A percentile compares a stretch with the other conserved stretches of the same genome.
Evolutionary conservation across 768 basidiomycete genomes (phyloP).

Genomic region (Rhodosporidiobolus odoratus): DNA sequence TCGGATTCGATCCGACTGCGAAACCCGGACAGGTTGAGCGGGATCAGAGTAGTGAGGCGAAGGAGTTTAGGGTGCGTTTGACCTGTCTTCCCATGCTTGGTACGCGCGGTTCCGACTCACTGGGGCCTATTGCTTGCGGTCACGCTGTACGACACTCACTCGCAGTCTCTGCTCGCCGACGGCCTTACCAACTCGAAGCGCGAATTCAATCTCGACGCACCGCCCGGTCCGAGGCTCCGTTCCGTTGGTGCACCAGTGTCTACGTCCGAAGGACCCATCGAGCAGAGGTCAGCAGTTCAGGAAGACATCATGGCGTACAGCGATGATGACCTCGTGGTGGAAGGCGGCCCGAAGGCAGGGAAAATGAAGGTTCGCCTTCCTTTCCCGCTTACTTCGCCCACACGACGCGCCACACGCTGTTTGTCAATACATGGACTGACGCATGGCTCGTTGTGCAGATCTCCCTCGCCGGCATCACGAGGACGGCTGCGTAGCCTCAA

Average conservation of each 20-base stretch:
- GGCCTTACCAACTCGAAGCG: neutral
- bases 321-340: slow-evolving; percentile 26
- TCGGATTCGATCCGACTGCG: slow-evolving; percentile 32
- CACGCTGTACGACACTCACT: neutral
- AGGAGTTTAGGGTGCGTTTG: slow-evolving; percentile 12
- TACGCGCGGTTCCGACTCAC: neutral
- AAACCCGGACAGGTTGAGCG: slow-evolving; percentile 2
- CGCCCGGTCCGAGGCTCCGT: neutral
- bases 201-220: slow-evolving; percentile 22
- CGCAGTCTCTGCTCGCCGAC: slow-evolving; percentile 20
- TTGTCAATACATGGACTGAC: neutral
- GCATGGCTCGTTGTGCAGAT: neutral
- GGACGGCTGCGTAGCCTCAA: too few relatives aligned
- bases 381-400: neutral
- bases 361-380: slow-evolving; percentile 1
- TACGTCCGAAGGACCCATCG: neutral
- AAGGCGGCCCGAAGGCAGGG: slow-evolving; percentile 9
- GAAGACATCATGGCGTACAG: neutral
- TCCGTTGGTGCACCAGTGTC: neutral
- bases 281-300: neutral
- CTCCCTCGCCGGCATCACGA: neutral
- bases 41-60: slow-evolving; percentile 15
- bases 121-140: neutral
- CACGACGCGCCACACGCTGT: too few relatives aligned
- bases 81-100: neutral